Conservation (phyloP, 2,329 filamentous ascomycete genomes). For the Neopestalotiopsis rosae region DNA sequence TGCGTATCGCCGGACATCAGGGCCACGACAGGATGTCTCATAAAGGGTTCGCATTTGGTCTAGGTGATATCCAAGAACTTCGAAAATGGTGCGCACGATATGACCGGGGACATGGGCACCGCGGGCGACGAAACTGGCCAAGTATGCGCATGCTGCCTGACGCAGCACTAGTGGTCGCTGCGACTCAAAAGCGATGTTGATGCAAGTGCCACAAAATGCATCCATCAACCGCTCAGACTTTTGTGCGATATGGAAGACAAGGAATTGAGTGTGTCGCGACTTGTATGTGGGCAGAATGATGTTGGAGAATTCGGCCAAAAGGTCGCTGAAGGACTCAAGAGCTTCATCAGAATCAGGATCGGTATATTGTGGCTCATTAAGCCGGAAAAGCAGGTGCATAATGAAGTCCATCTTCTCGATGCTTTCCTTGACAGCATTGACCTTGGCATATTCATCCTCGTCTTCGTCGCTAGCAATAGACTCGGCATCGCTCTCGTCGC, state of each 20-base stretch:
- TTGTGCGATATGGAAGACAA: constrained; percentile 95
- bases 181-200: constrained; percentile 72
- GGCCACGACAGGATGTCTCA: constrained; percentile 77
- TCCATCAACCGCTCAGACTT: constrained; percentile 78
- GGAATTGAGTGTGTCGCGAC: constrained; percentile 91
- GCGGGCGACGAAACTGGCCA: constrained; percentile 92
- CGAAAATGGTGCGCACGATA: constrained; percentile 82
- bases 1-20: constrained; percentile 82
- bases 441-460: constrained; percentile 65
- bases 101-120: constrained; percentile 80
- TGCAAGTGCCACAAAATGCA: constrained; percentile 79
- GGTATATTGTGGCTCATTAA: constrained; percentile 77
- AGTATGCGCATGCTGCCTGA: constrained; percentile 87
- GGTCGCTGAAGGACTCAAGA: constrained; percentile 75
- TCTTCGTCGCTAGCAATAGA: constrained; percentile 74
- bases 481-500: constrained; percentile 69
- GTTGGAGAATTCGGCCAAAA: constrained; percentile 84
- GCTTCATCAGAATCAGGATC: constrained; percentile 72
- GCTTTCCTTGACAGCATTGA: constrained; percentile 78
- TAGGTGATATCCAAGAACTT: constrained; percentile 78
- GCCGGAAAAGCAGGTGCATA: constrained; percentile 84
- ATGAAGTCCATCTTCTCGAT: constrained; percentile 92
- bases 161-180: constrained; percentile 76
- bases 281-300: constrained; percentile 91
- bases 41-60: constrained; percentile 75